Conservation (phyloP, 2,329 filamentous ascomycete species). For the Talaromyces sp. region DNA sequence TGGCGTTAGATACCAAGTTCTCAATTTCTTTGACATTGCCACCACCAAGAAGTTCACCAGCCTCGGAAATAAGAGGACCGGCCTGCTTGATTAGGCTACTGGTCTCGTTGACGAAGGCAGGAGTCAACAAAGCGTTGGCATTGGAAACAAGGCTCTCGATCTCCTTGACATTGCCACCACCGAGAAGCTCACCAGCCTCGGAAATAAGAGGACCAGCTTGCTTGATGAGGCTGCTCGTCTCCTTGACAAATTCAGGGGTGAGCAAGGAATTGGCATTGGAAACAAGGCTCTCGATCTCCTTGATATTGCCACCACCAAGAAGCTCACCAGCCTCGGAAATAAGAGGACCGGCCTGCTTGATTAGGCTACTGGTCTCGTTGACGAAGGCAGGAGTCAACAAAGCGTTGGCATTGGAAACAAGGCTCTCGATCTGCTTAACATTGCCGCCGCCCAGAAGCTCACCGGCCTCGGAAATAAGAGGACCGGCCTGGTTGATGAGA, state of each 20-base stretch:
- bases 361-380: conserved; percentile 4
- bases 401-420: conserved; percentile 18
- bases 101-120: conserved; percentile 23
- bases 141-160: conserved; percentile 14
- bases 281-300: conserved; percentile 16
- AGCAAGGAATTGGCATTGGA: conserved; percentile 12
- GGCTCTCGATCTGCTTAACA: conserved; percentile 18
- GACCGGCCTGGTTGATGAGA: conserved; percentile 4
- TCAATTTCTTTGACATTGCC: conserved; percentile 17
- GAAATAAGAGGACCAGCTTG: conserved; percentile 17
- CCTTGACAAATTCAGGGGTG: conserved; percentile 5
- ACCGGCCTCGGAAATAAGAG: conserved; percentile 17
- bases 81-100: conserved; percentile 4
- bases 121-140: conserved; percentile 24
- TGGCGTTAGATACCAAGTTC: conserved; percentile 15
- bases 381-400: conserved; percentile 16
- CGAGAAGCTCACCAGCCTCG: conserved; percentile 18
- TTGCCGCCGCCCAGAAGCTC: conserved; percentile 25
- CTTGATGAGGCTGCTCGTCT: not conserved
- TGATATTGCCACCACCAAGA: conserved; percentile 18
- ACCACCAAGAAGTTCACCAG: conserved; percentile 11
- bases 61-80: not conserved
- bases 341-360: conserved; percentile 7
- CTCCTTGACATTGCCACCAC: conserved; percentile 8
- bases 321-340: not conserved